Percentiles rank a stretch among this genome's conserved stretches.
Conservation (phyloP, 1,284 basidiomycete species). For the Puccinia polysora region DNA sequence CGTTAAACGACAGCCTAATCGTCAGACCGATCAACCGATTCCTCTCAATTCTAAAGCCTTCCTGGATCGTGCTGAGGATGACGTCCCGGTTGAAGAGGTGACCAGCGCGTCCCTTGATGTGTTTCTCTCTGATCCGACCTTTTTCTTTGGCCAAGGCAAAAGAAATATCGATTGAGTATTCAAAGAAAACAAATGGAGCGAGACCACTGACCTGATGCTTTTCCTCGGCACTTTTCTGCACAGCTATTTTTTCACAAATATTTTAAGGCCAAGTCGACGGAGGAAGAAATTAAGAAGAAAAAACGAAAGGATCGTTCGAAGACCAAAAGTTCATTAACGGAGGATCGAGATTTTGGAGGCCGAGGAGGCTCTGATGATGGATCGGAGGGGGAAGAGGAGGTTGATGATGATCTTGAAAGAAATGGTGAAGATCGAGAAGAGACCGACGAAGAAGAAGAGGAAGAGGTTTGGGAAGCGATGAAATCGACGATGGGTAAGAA, state of each 20-base stretch:
- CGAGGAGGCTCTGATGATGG: slow-evolving; percentile 54
- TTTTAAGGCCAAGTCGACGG: slow-evolving; percentile 52
- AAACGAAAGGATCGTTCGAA: slow-evolving; percentile 47
- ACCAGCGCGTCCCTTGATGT: slow-evolving; percentile 4
- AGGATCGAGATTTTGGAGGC: slow-evolving; percentile 54
- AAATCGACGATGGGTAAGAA: slow-evolving; percentile 55
- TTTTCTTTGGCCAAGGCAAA: slow-evolving; percentile 34
- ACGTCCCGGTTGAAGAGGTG: slow-evolving; percentile 58
- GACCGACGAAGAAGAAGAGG: slow-evolving; percentile 46
- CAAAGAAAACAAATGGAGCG: no score
- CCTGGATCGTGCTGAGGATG: slow-evolving; percentile 78
- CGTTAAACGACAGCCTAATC: slow-evolving; percentile 55
- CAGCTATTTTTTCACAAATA: slow-evolving; percentile 56
- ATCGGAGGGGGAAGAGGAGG: slow-evolving; percentile 43
- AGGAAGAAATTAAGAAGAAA: slow-evolving; percentile 49
- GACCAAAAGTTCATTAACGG: slow-evolving; percentile 50
- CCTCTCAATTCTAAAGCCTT: slow-evolving; percentile 62
- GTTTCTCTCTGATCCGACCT: neutral
- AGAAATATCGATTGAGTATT: no score
- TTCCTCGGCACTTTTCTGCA: slow-evolving; percentile 56
- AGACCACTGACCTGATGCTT: no score
- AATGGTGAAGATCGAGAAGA: slow-evolving; percentile 44
- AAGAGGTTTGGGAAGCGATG: slow-evolving; percentile 56
- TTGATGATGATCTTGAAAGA: no score
- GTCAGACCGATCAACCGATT: slow-evolving; percentile 62